Evolutionary conservation across 768 basidiomycete genomes (phyloP).

Genomic region (Mycena rebaudengoi): DNA sequence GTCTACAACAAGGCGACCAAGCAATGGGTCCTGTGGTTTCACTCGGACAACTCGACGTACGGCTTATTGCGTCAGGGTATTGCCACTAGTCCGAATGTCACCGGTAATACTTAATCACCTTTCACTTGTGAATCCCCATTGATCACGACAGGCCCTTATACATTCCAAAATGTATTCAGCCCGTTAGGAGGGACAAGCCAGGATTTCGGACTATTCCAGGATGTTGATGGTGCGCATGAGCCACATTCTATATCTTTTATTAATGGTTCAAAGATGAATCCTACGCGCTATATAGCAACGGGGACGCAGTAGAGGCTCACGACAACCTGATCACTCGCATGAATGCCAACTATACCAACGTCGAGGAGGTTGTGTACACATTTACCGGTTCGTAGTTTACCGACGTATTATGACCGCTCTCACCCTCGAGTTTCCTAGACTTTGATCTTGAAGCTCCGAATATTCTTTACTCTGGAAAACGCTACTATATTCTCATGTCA

Average conservation of each 20-base stretch:
- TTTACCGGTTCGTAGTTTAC: conserved; percentile 27
- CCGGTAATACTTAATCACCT: conserved; percentile 20
- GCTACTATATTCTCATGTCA: conserved; percentile 39
- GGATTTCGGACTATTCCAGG: conserved; percentile 35
- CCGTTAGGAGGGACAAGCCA: conserved; percentile 33
- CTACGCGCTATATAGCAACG: conserved; percentile 36
- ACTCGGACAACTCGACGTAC: conserved; percentile 39
- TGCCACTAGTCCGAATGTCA: conserved; percentile 37
- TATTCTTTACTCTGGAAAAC: conserved; percentile 31
- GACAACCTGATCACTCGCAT: conserved; percentile 34
- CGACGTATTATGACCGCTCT: neutral
- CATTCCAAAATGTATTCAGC: conserved; percentile 29
- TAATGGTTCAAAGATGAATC: conserved; percentile 14
- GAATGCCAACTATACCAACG: conserved; percentile 33
- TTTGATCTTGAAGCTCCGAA: conserved; percentile 35
- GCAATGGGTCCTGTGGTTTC: conserved; percentile 40
- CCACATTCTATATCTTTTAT: neutral
- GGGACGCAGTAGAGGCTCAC: conserved; percentile 31
- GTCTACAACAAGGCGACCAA: conserved; percentile 33
- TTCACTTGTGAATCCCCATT: neutral
- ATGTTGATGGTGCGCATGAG: conserved; percentile 25
- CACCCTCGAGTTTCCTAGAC: conserved; percentile 5
- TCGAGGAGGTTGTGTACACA: conserved; percentile 35
- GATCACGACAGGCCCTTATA: conserved; percentile 32
- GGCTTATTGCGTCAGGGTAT: conserved; percentile 36